phyloP scores from a whole-genome alignment of 163 green algal genomes.

The Prototheca stagnorum region DNA sequence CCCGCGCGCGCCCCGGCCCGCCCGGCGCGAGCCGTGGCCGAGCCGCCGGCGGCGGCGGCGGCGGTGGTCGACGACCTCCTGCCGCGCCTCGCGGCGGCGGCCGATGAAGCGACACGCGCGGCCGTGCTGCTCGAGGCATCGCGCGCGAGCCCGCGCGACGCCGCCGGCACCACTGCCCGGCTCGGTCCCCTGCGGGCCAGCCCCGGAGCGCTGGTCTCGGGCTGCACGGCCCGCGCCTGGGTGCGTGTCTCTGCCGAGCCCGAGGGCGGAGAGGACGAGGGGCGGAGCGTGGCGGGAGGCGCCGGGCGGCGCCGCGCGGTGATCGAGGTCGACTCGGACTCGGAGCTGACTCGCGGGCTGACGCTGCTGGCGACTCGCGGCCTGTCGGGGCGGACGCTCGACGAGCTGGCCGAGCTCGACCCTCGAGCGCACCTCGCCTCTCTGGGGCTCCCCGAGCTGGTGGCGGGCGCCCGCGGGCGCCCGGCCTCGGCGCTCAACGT shows the following conservation, averaged over 20 bases:
- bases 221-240: slow-evolving; percentile 66
- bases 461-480: slow-evolving; percentile 29
- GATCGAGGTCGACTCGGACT: slow-evolving; percentile 50
- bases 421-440: slow-evolving; percentile 5
- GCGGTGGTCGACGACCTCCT: slow-evolving; percentile 3
- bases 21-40: too few species aligned
- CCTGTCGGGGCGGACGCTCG: slow-evolving; percentile 43
- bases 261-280: too few species aligned
- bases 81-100: background rate
- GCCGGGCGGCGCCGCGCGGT: slow-evolving; percentile 22
- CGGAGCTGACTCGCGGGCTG: slow-evolving; percentile 59
- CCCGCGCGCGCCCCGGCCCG: too few species aligned
- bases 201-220: slow-evolving; percentile 63
- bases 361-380: slow-evolving; percentile 35
- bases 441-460: too few species aligned
- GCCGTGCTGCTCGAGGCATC: slow-evolving; percentile 44
- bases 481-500: slow-evolving; percentile 55
- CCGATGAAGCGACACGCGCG: slow-evolving; percentile 19
- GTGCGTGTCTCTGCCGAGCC: too few species aligned
- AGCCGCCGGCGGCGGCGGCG: background rate
- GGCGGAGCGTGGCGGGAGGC: slow-evolving; percentile 37
- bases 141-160: too few species aligned
- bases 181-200: slow-evolving; percentile 22
- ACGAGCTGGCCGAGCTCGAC: slow-evolving; percentile 42
- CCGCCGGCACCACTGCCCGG: slow-evolving; percentile 16